Evolutionary conservation across 306 rosid species (phyloP).

Genomic region (Pyrus betulifolia): DNA sequence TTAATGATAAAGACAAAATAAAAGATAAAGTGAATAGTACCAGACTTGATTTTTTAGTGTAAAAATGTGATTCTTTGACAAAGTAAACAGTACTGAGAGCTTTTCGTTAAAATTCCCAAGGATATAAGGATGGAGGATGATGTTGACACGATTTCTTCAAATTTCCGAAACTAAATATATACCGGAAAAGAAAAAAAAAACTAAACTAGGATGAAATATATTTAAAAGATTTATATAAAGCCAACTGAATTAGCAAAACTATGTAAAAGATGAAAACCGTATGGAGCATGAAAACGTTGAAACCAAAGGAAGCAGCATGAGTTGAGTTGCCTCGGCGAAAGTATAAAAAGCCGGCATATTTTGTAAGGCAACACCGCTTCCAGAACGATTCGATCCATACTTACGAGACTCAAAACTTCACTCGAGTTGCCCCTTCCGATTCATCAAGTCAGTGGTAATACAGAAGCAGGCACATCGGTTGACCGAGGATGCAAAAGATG

Average conservation of each 20-base stretch:
- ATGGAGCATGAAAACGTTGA: neutral
- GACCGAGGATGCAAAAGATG: conserved; percentile 81
- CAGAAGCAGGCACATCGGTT: conserved; percentile 87
- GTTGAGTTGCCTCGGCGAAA: neutral
- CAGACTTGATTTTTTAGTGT: too few species aligned
- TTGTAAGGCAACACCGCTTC: conserved; percentile 9
- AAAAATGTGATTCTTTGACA: too few species aligned
- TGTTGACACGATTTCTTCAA: neutral
- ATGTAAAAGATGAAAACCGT: neutral
- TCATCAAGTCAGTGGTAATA: conserved; percentile 95
- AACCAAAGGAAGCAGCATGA: neutral
- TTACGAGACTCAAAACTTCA: conserved; percentile 6
- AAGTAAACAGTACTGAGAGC: accelerated
- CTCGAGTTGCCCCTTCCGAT: conserved; percentile 40
- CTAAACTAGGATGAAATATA: neutral
- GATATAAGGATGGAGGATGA: neutral
- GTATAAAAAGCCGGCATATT: neutral
- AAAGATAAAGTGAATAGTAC: too few species aligned
- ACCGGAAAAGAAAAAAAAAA: neutral
- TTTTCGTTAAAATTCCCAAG: too few species aligned
- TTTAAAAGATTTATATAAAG: conserved; percentile 13
- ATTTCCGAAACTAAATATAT: neutral
- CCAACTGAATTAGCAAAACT: conserved; percentile 3
- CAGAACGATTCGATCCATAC: neutral
- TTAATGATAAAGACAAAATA: too few species aligned